Base-by-base conservation (phyloP, 202 grass and related monocot genomes). In the Cymbopogon flexuosus region DNA sequence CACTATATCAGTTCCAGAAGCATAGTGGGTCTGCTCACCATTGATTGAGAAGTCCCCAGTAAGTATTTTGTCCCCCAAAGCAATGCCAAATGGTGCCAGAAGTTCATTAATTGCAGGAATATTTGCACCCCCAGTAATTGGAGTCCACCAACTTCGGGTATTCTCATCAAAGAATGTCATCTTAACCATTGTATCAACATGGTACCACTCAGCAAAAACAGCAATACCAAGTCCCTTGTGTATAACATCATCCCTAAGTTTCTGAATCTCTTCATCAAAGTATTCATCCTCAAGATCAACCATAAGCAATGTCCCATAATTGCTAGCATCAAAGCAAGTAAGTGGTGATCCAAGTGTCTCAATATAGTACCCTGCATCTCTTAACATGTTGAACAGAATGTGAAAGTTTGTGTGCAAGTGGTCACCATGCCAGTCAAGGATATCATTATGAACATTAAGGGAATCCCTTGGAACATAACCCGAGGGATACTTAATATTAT, bases 121-220 rank as follows among this genome's bases (percentile, higher is more conserved):
- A 89, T 98, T 98, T 81, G 95, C 95, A 84, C 95, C 95, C 40
- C 95, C 95, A 72, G 95, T 98, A 36, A 98, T 86, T 60, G 95
- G 95, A 62, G 92, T 98, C 95, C 95, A 98, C 95, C 95, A 98
- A 79, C 95, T 98, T 70, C 95, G 87, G 14, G 95, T 98, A 86
- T 98, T 98, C 75, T 98, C 95, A 86, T 98, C 95, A 83, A 98
- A 98, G 87, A 98, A 98, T 74, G 85, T 94, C 95, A 98, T 98
- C 83, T 87, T 98, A 54, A 89, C 88, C 95, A 98, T 94, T 37
- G 95, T 92, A 73, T 94, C 95, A 29, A 92, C 90, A 89, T 98
- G 90, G 75, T 98, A 98, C 95, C 95, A 98, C 64, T 98, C 95
- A 59, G 95, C 92, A 93, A 98, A 98, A 49, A 98, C 65, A 66